A percentile compares a stretch with the other conserved stretches of the same genome.
Conservation (phyloP, 805 yeast species). For the Maudiozyma pseudohumilis region DNA sequence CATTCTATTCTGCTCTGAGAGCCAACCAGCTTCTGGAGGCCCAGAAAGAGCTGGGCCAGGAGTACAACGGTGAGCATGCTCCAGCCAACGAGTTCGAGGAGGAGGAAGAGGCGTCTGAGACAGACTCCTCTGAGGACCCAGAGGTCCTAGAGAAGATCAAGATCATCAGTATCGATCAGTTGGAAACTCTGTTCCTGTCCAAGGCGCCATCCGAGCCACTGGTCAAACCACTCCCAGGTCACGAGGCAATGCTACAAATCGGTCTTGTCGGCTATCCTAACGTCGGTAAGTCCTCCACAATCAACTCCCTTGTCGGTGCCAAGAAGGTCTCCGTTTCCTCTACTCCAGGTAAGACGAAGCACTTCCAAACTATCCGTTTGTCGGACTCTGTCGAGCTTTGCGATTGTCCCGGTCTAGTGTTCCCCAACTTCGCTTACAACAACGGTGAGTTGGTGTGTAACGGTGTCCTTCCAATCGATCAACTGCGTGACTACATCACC, state of each 20-base stretch:
- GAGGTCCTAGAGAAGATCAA: slow-evolving; percentile 41
- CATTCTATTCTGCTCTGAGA: slow-evolving; percentile 84
- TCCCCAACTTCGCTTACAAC: slow-evolving; percentile 94
- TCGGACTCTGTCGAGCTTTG: slow-evolving; percentile 78
- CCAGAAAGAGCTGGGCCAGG: slow-evolving; percentile 35
- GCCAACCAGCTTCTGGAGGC: slow-evolving; percentile 70
- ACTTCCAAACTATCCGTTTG: slow-evolving; percentile 89
- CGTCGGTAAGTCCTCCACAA: slow-evolving; percentile 94
- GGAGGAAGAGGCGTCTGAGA: slow-evolving; percentile 18
- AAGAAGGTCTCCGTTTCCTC: slow-evolving; percentile 97
- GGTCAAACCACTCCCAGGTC: slow-evolving; percentile 44
- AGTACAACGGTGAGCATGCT: slow-evolving; percentile 9
- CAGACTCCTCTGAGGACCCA: slow-evolving; percentile 27
- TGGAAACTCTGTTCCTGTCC: slow-evolving; percentile 66
- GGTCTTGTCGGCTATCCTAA: slow-evolving; percentile 98
- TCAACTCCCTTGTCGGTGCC: slow-evolving; percentile 91
- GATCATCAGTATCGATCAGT: slow-evolving; percentile 72
- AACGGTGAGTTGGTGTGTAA: slow-evolving; percentile 95
- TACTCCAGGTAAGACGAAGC: slow-evolving; percentile 98
- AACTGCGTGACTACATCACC: slow-evolving; percentile 82
- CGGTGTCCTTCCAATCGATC: slow-evolving; percentile 98
- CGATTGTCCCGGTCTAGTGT: slow-evolving; percentile 98
- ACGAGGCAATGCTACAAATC: slow-evolving; percentile 62
- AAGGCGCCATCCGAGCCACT: slow-evolving; percentile 63
- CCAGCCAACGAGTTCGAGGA: no score